These are phyloP conservation scores for Leptographium wingfieldii DNA, from an alignment of 2,329 filamentous ascomycete genomes.

Conservation along the genomic window DNA sequence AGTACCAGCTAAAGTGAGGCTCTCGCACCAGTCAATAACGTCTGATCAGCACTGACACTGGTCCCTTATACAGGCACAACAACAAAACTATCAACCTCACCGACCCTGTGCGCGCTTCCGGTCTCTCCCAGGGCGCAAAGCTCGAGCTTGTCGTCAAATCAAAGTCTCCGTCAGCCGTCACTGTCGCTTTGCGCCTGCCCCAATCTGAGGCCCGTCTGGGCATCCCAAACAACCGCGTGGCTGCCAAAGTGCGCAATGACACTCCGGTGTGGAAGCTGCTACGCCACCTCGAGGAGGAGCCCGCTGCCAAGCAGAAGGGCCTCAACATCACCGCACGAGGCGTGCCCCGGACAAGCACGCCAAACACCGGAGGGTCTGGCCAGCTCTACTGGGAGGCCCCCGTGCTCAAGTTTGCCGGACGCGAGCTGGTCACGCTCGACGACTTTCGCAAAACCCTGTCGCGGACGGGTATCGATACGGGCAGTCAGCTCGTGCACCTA, in stretches of 20 bases:
- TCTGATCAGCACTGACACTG: background rate
- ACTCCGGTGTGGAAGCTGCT: constrained; percentile 82
- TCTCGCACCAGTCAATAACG: background rate
- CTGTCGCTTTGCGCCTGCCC: constrained; percentile 78
- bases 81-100: constrained; percentile 81
- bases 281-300: constrained; percentile 75
- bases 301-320: constrained; percentile 44
- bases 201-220: constrained; percentile 49
- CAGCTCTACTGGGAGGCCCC: constrained; percentile 83
- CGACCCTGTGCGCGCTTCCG: constrained; percentile 68
- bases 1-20: constrained; percentile 67
- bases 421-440: constrained; percentile 61
- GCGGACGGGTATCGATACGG: constrained; percentile 76
- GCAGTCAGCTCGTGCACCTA: constrained; percentile 66
- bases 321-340: constrained; percentile 77
- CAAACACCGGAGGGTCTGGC: constrained; percentile 45
- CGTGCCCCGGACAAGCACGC: constrained; percentile 48
- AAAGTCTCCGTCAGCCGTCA: constrained; percentile 72
- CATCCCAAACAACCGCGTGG: constrained; percentile 53
- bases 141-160: constrained; percentile 83
- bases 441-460: constrained; percentile 83
- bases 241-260: constrained; percentile 78
- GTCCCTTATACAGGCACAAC: constrained; percentile 46
- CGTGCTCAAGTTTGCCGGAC: constrained; percentile 69
- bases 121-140: constrained; percentile 74